Evolutionary conservation across 306 rosid genomes (phyloP).

Genomic region (Fagus crenata): DNA sequence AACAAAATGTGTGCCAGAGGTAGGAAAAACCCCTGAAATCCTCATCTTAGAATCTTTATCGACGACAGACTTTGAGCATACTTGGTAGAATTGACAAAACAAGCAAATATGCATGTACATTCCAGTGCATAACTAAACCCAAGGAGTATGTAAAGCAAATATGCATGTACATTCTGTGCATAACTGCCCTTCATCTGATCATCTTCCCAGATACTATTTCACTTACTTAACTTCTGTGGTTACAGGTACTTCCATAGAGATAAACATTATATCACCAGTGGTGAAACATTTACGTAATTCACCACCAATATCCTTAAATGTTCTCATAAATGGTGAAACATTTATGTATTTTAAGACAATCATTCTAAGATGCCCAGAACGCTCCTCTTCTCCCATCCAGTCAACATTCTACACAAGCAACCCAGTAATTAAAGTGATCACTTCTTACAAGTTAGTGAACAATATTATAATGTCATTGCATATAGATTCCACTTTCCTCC

Average conservation of each 20-base stretch:
- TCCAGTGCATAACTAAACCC: background rate
- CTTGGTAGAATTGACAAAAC: background rate
- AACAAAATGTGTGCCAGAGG: background rate
- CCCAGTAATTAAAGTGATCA: background rate
- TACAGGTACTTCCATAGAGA: background rate
- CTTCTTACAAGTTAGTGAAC: background rate
- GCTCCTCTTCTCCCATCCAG: background rate
- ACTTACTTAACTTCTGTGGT: background rate
- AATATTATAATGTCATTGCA: background rate
- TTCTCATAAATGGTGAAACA: too few relatives aligned
- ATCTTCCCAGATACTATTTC: background rate
- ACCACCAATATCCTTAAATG: too few relatives aligned
- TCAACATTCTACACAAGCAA: background rate
- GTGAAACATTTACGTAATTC: background rate
- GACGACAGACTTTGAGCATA: background rate
- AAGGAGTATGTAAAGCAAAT: background rate
- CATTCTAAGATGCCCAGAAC: background rate
- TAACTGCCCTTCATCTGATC: background rate
- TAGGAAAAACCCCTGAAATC: background rate
- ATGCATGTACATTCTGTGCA: background rate
- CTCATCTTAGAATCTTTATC: background rate
- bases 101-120: background rate
- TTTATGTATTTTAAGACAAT: too few relatives aligned
- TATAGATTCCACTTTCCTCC: background rate
- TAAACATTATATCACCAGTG: background rate